Base-by-base conservation (phyloP, 2,329 filamentous ascomycete species). In the Alternaria angustiovoidea region DNA sequence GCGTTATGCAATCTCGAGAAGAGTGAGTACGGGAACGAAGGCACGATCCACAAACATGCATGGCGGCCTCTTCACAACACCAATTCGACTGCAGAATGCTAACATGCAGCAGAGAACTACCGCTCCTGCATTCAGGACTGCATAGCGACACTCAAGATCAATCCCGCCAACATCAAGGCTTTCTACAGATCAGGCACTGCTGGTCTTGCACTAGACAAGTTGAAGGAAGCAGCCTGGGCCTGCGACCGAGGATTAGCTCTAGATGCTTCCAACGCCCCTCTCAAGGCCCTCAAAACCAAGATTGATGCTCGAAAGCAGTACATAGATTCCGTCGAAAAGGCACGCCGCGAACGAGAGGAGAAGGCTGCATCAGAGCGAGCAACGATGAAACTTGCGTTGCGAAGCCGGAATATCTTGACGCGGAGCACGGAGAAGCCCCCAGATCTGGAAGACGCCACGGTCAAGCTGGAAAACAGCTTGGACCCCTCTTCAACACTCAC, bases 1-100 rank as follows among this genome's bases (percentile, higher is more conserved):
- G 94, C 94, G 1, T 88, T 96, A 28, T 96, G 93, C 80, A 91
- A 98, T 77, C 84, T 99, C 62, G 90, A 93, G 78, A 85, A 97
- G 66, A 87, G 88, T 89, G 84, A 65, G 82, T 59, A 36, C 28
- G 42, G 30, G 43, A 36, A 24, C 28, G n/a, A 24, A 54, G n/a
- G 20, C 36, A 26, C 36, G 18, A 6, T 14, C 20, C 1, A 22
- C 11, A 38, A 30, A 36, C 32, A n/a, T 9, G 46, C 32, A 49
- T 38, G 8, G 8, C 34, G 8, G 46, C 20, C 9, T 36, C 46
- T 49, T n/a, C 30, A 49, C 30, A 34, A 38, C 9, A 49, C 20
- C 12, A 20, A 16, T 36, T 24, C 14, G 7, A 49, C 32, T 49
- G 2, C 16, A 24, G 32, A n/a, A 16, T 39, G 26, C 57, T 62